Evolutionary conservation across 306 rosid species (phyloP), one percentile per base, ranked within the genome.

Genomic region (Casuarina cunninghamiana): DNA sequence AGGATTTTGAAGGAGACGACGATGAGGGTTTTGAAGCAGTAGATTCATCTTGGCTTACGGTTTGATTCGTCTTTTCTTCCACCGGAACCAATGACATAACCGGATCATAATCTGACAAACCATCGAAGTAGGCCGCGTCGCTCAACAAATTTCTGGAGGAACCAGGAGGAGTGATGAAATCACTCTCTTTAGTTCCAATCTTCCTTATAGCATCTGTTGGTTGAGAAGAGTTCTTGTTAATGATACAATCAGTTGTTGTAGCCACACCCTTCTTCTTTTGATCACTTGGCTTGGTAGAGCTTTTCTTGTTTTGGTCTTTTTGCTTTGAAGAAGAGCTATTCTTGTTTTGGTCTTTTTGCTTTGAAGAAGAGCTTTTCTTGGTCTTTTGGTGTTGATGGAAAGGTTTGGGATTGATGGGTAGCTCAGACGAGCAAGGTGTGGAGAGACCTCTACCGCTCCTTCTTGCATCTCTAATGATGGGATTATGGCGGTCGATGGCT

Each of bases 401-500:
- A 80, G 83, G 81, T 77, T 87, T 86, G 32, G 91, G 89, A 53
- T 82, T 63, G 66, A 81, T 81, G 10, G 89, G 90, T 11, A 80
- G 78, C 5, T 79, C 86, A 74, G 93, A 75, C 63, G 85, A 65
- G 78, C 87, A 80, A 5, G 93, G 82, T 6, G 86, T 41, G 73
- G 79, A 50, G 58, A 76, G 7, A 71, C 80, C 7, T 77, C 70
- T 81, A 10, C 83, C n/a, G 66, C 54, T 80, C 75, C 95, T 81
- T 77, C 85, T 89, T 80, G 86, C 82, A 73, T 91, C 94, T 32
- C 75, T 79, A 86, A 95, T 95, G 46, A 95, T 88, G 44, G 99
- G 99, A 61, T 95, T 95, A 88, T 89, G 91, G 83, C 99, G 98
- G 77, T 95, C 99, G 50, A 95, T 89, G 77, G 88, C 87, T 77